phyloP scores from a whole-genome alignment of 345 rosid species.

The thale cress (Arabidopsis thaliana) region TAIR10.1 NC_003075.7:5724001-5724500 shows the following conservation, averaged over 20 bases:
- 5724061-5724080: conserved; percentile 31
- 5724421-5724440: conserved; percentile 97
- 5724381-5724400: conserved; percentile 90
- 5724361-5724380: conserved; percentile 81
- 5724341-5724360: conserved; percentile 95
- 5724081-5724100: conserved; percentile 44
- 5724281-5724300: conserved; percentile 69
- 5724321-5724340: conserved; percentile 95
- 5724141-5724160: conserved; percentile 32
- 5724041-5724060: conserved; percentile 46
- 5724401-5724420: conserved; percentile 89
- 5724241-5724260: conserved; percentile 41
- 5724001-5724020: conserved; percentile 38
- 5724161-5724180: conserved; percentile 27
- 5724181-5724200: conserved; percentile 8
- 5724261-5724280: conserved; percentile 55
- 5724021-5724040: conserved; percentile 43
- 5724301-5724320: conserved; percentile 99
- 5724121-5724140: conserved; percentile 13
- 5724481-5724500: conserved; percentile 82
- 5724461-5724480: conserved; percentile 89
- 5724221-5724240: conserved; percentile 38
- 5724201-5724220: conserved; percentile 30
- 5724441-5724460: conserved; percentile 99
- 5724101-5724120: conserved; percentile 19